These are phyloP conservation scores for Luzula sylvatica DNA, from an alignment of 176 grass and related monocot genomes.

Conservation along the genomic window DNA sequence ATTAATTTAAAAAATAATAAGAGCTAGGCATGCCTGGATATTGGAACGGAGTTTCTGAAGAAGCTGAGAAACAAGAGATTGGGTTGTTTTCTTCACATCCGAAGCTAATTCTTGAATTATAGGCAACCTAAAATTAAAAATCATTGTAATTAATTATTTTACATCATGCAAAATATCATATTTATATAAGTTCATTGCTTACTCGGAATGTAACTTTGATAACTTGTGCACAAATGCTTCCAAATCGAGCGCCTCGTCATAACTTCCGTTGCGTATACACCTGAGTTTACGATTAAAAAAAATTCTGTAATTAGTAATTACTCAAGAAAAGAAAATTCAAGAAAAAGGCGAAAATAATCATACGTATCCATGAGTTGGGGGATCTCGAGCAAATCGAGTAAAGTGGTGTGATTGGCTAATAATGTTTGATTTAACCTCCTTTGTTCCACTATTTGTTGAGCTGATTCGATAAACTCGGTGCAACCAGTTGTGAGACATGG, in stretches of 20 bases:
- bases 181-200: constrained; percentile 24
- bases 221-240: constrained; percentile 92
- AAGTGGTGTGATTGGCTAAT: constrained; percentile 80
- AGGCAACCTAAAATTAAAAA: constrained; percentile 71
- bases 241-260: constrained; percentile 96
- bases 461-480: constrained; percentile 88
- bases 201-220: constrained; percentile 84
- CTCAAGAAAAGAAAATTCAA: constrained; percentile 8
- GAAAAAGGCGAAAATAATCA: background rate
- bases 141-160: constrained; percentile 22
- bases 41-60: constrained; percentile 95
- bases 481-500: constrained; percentile 98
- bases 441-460: constrained; percentile 95
- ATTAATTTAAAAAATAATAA: background rate
- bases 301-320: constrained; percentile 7
- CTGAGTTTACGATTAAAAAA: constrained; percentile 31
- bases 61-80: constrained; percentile 92
- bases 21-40: constrained; percentile 98
- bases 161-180: background rate
- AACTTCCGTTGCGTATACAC: constrained; percentile 96
- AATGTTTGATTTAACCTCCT: constrained; percentile 96
- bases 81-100: constrained; percentile 88
- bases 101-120: constrained; percentile 80
- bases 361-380: constrained; percentile 99
- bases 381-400: constrained; percentile 97